Evolutionary conservation across 768 basidiomycete genomes (phyloP).

Genomic region (Russula olivacea): DNA sequence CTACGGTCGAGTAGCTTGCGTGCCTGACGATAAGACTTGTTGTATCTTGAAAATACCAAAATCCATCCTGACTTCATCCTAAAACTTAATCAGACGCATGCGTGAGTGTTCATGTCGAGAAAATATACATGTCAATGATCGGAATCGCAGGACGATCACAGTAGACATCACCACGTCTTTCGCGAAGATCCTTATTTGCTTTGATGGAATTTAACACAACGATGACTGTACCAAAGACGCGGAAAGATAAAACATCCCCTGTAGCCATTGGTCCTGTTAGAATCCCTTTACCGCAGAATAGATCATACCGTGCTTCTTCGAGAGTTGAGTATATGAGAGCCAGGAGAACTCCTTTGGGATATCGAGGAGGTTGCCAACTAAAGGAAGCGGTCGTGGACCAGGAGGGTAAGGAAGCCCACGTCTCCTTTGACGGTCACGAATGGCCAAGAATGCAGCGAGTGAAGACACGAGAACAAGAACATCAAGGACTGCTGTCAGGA

Average conservation of each 20-base stretch:
- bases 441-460: not conserved
- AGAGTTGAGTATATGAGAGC: no score
- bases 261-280: no score
- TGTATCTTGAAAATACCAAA: no score
- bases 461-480: not conserved
- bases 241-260: slow-evolving; percentile 8
- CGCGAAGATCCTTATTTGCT: slow-evolving; percentile 5
- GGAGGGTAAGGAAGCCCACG: slow-evolving; percentile 8
- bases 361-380: slow-evolving; percentile 12
- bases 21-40: not conserved
- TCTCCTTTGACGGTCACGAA: not conserved
- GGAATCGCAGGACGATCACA: slow-evolving; percentile 4
- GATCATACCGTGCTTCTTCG: no score
- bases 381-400: slow-evolving; percentile 6
- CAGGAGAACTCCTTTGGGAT: slow-evolving; percentile 5
- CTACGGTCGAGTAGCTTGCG: not conserved
- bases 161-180: slow-evolving; percentile 5
- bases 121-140: not conserved
- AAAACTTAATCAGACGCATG: not conserved
- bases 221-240: not conserved
- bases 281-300: no score
- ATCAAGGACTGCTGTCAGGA: not conserved
- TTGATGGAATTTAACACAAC: slow-evolving; percentile 1
- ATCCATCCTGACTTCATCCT: no score
- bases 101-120: not conserved